Conservation (phyloP, 1,139 yeast species). For the Pneumocystis oryctolagi region DNA sequence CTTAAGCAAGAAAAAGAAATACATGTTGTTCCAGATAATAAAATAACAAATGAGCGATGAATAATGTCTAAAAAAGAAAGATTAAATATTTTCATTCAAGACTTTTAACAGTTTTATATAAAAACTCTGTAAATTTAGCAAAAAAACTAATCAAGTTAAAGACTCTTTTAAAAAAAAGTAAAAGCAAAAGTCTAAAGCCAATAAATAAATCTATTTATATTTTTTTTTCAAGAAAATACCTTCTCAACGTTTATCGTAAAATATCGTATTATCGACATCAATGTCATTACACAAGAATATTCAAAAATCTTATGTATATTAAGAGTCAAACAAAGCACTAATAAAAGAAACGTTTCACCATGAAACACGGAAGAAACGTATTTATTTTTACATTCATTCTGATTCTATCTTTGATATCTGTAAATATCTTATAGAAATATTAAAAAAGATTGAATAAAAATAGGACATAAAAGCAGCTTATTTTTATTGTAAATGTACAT, state of each 20-base stretch:
- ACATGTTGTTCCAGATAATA: not conserved
- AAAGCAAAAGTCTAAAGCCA: too few relatives aligned
- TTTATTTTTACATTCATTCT: not conserved
- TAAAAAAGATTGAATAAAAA: not conserved
- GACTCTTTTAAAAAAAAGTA: too few relatives aligned
- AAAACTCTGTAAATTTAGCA: not conserved
- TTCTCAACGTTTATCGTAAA: not conserved
- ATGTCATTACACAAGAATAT: not conserved
- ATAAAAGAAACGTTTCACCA: not conserved
- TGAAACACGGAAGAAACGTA: not conserved
- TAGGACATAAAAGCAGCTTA: not conserved
- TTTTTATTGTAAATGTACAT: conserved; percentile 9
- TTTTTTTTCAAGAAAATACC: too few relatives aligned
- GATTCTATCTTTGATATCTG: not conserved
- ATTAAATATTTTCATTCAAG: not conserved
- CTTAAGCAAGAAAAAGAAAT: not conserved
- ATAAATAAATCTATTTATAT: too few relatives aligned
- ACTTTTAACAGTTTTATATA: not conserved
- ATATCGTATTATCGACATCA: not conserved
- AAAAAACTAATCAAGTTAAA: not conserved
- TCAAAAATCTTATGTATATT: not conserved
- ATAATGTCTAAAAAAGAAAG: not conserved
- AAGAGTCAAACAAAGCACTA: not conserved
- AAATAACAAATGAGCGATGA: not conserved
- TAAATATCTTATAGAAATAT: not conserved